Evolutionary conservation across 768 basidiomycete genomes (phyloP).

Genomic region (Auriscalpium vulgare): DNA sequence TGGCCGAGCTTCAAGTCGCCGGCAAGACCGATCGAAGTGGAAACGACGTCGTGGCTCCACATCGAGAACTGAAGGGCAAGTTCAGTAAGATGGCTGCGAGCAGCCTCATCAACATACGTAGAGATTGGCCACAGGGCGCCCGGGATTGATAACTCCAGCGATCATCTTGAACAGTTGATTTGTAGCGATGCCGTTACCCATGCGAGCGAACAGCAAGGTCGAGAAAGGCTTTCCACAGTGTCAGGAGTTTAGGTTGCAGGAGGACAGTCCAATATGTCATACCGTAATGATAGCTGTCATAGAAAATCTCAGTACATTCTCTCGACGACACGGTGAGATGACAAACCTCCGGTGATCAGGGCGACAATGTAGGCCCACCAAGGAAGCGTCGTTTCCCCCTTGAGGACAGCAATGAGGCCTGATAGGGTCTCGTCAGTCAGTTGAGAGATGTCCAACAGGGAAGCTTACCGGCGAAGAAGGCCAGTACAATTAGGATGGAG

Average conservation of each 20-base stretch:
- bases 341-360: constrained; percentile 35
- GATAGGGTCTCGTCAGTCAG: not conserved
- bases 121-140: constrained; percentile 60
- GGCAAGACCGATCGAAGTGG: constrained; percentile 44
- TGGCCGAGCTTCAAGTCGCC: constrained; percentile 51
- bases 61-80: constrained; percentile 41
- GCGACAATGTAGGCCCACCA: constrained; percentile 58
- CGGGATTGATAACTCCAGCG: constrained; percentile 50
- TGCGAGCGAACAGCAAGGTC: constrained; percentile 45
- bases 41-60: constrained; percentile 59
- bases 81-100: not conserved
- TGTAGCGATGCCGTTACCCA: constrained; percentile 54
- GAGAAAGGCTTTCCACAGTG: constrained; percentile 41
- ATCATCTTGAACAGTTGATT: constrained; percentile 62
- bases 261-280: not conserved
- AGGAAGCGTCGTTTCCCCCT: constrained; percentile 53
- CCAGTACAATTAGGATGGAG: constrained; percentile 33
- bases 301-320: not conserved
- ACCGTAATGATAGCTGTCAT: not conserved
- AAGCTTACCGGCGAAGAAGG: constrained; percentile 47
- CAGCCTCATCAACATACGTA: constrained; percentile 32
- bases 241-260: not conserved
- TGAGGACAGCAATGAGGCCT: constrained; percentile 33
- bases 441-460: not conserved
- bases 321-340: not conserved